Evolutionary conservation across 805 yeast species (phyloP).

Genomic region (Saturnispora besseyi): DNA sequence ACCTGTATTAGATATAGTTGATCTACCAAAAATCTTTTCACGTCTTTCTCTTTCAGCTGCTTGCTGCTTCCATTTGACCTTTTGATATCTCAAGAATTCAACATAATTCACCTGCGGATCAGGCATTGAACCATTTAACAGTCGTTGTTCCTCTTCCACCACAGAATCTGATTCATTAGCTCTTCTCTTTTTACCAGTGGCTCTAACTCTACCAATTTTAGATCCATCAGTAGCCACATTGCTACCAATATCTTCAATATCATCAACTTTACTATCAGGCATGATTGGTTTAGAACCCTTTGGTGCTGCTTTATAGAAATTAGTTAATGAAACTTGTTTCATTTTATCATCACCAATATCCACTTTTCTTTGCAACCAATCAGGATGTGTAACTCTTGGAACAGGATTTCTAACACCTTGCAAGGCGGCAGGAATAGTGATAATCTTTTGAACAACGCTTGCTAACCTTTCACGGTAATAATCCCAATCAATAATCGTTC

Average conservation of each 20-base stretch:
- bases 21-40: conserved; percentile 64
- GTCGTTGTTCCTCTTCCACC: conserved; percentile 38
- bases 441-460: conserved; percentile 87
- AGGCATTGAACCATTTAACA: conserved; percentile 50
- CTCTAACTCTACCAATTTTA: conserved; percentile 34
- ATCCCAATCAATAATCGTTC: conserved; percentile 86
- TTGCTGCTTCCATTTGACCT: conserved; percentile 81
- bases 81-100: conserved; percentile 64
- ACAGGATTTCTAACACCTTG: conserved; percentile 87
- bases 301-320: conserved; percentile 44
- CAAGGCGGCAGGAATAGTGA: conserved; percentile 94
- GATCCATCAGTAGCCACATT: conserved; percentile 23
- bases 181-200: conserved; percentile 37
- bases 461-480: conserved; percentile 87
- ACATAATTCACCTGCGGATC: conserved; percentile 57
- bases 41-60: conserved; percentile 65
- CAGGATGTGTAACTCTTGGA: conserved; percentile 89
- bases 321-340: conserved; percentile 59
- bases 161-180: conserved; percentile 27
- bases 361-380: conserved; percentile 72
- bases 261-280: conserved; percentile 38
- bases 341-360: conserved; percentile 50
- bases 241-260: conserved; percentile 66
- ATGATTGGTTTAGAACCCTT: conserved; percentile 28
- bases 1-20: conserved; percentile 34